A percentile compares a stretch with the other conserved stretches of the same genome.
Conservation (phyloP, 1,139 yeast species). For the Lodderomyces elongisporus region DNA sequence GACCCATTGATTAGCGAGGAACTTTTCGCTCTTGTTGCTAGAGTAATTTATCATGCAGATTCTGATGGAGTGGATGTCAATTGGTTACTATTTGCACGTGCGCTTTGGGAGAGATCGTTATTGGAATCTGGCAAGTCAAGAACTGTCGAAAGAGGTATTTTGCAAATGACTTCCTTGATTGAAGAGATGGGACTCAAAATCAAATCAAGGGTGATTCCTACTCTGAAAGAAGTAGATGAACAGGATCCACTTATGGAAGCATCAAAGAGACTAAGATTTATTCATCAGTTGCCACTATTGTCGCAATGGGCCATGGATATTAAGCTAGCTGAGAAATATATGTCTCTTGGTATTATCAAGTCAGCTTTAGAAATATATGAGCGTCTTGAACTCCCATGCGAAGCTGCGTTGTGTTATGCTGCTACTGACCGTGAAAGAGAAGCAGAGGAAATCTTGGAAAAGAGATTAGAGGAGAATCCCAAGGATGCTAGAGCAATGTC, state of each 20-base stretch:
- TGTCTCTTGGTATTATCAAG: slow-evolving; percentile 79
- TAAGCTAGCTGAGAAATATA: slow-evolving; percentile 77
- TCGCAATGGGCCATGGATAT: slow-evolving; percentile 88
- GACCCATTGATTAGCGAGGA: slow-evolving; percentile 78
- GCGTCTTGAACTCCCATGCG: slow-evolving; percentile 69
- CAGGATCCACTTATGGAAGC: slow-evolving; percentile 26
- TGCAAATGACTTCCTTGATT: slow-evolving; percentile 88
- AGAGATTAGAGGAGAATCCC: slow-evolving; percentile 54
- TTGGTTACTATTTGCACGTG: slow-evolving; percentile 78
- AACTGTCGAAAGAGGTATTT: slow-evolving; percentile 88
- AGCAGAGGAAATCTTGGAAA: slow-evolving; percentile 57
- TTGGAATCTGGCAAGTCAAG: slow-evolving; percentile 76
- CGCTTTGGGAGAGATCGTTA: slow-evolving; percentile 86
- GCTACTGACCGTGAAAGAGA: slow-evolving; percentile 70
- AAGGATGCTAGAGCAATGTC: slow-evolving; percentile 81
- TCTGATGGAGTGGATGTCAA: slow-evolving; percentile 46
- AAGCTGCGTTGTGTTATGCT: slow-evolving; percentile 87
- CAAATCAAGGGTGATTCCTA: slow-evolving; percentile 57
- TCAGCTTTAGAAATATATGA: slow-evolving; percentile 91
- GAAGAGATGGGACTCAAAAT: slow-evolving; percentile 82
- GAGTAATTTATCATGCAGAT: slow-evolving; percentile 59
- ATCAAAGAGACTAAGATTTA: slow-evolving; percentile 56
- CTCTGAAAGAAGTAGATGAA: slow-evolving; percentile 24
- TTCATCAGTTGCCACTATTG: slow-evolving; percentile 70
- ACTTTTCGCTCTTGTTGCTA: slow-evolving; percentile 62